Conservation (phyloP, 2,329 filamentous ascomycete species). For the Pseudogymnoascus sp. region DNA sequence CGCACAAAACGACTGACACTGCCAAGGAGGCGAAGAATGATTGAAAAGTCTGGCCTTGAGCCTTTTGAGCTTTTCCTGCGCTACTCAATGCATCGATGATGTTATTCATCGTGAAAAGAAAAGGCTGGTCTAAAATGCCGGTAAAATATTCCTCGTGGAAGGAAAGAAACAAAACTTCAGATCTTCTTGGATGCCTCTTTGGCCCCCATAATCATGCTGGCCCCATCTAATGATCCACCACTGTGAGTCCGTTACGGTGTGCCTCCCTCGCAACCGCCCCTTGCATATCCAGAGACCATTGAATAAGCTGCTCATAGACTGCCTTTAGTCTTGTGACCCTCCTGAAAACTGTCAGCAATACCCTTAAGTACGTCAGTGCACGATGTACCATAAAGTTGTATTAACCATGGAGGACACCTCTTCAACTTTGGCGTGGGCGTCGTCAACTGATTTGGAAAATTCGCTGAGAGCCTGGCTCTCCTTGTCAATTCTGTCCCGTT, state of each 20-base stretch:
- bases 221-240: not conserved
- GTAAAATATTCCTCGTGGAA: not conserved
- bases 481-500: not conserved
- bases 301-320: not conserved
- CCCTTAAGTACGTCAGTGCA: not conserved
- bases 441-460: not conserved
- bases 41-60: conserved; percentile 11
- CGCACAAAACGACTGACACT: conserved; percentile 9
- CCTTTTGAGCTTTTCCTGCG: conserved; percentile 13
- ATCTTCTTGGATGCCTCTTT: not conserved
- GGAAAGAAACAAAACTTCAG: not conserved
- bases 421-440: not conserved
- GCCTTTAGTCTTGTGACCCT: not conserved
- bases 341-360: not conserved
- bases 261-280: not conserved
- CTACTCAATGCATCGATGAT: conserved; percentile 5
- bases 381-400: not conserved
- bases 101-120: not conserved
- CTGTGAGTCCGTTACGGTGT: not conserved
- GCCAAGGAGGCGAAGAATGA: conserved; percentile 12
- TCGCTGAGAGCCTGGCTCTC: not conserved
- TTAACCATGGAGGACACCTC: not conserved
- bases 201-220: not conserved
- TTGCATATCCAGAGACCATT: not conserved
- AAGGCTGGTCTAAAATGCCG: not conserved